Conservation (phyloP, 345 rosid species). For the Citrus glauca region DNA sequence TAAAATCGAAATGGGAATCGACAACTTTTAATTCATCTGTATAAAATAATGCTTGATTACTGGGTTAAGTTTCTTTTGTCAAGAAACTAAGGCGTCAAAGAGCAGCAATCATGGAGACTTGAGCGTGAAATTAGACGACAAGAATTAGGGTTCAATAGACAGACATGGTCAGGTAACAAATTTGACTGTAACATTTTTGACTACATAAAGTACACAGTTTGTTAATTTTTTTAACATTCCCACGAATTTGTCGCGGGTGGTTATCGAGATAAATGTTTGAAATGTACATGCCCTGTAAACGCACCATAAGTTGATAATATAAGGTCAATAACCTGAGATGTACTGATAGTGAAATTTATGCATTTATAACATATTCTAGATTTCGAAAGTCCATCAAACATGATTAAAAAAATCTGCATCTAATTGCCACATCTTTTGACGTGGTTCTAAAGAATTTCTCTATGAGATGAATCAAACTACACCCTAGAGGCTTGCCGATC, state of each 20-base stretch:
- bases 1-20: background rate
- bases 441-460: too few relatives aligned
- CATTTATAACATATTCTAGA: too few relatives aligned
- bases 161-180: background rate
- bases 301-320: too few relatives aligned
- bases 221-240: background rate
- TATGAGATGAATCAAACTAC: too few relatives aligned
- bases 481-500: too few relatives aligned
- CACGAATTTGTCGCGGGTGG: background rate
- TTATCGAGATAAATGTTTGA: background rate
- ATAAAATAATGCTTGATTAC: background rate
- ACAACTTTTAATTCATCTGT: too few relatives aligned
- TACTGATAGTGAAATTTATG: too few relatives aligned
- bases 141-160: slow-evolving; percentile 12
- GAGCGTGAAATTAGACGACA: slow-evolving; percentile 33
- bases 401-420: too few relatives aligned
- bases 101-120: slow-evolving; percentile 36
- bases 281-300: background rate
- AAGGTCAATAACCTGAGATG: background rate
- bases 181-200: slow-evolving; percentile 1
- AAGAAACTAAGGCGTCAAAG: background rate
- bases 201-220: slow-evolving; percentile 1
- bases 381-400: too few relatives aligned
- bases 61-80: background rate
- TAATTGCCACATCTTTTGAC: too few relatives aligned